phyloP scores from a whole-genome alignment of 2,329 filamentous ascomycete species.

The Claviceps humidiphila region DNA sequence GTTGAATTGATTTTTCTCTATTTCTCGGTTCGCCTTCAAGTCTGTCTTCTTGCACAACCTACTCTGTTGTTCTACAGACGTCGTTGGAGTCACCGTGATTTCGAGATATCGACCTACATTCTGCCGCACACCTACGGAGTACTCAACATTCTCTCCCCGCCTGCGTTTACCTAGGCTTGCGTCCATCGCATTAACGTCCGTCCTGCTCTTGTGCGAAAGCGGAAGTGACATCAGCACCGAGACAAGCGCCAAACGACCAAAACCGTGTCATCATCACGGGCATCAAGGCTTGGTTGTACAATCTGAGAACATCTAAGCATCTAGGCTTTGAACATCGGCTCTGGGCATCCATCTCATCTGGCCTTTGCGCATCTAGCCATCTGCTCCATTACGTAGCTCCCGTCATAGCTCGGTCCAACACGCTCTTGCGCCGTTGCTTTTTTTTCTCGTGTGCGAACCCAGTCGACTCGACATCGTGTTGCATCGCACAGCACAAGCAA shows the following conservation, averaged over 20 bases:
- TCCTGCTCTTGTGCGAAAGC: neutral
- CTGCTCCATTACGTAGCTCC: neutral
- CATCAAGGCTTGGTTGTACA: neutral
- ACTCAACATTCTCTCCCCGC: neutral
- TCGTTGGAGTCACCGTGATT: neutral
- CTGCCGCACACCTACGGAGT: too few relatives aligned
- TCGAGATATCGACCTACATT: too few relatives aligned
- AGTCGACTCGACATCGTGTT: neutral
- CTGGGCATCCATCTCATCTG: too few relatives aligned
- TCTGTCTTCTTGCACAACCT: neutral
- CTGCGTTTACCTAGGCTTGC: neutral
- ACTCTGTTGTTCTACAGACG: neutral
- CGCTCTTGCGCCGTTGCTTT: neutral
- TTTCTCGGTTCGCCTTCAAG: neutral
- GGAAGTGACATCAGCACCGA: slow-evolving; percentile 1
- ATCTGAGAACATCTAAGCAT: neutral
- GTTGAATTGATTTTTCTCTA: neutral
- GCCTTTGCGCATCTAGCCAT: neutral
- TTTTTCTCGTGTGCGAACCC: slow-evolving; percentile 1
- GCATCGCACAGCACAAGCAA: slow-evolving; percentile 2
- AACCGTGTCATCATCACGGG: too few relatives aligned
- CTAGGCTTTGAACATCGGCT: neutral
- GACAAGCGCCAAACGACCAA: neutral
- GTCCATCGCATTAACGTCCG: neutral
- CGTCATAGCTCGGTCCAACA: neutral